phyloP scores from a whole-genome alignment of 2,329 filamentous ascomycete species.

The Colletotrichum viniferum region DNA sequence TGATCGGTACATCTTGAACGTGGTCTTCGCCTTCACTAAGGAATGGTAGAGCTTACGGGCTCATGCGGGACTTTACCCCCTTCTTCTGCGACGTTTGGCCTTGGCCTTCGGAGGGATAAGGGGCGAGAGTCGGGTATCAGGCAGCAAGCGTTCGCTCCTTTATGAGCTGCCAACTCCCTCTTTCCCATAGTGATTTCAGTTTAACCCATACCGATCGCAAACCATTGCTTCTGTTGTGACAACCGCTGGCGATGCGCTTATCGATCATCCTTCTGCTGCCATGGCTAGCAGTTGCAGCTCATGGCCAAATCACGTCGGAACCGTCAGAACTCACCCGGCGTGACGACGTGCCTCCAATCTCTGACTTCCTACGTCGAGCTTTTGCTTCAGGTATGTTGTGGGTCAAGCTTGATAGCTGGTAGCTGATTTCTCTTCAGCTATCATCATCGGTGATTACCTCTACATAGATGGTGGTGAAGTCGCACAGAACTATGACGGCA shows the following conservation, averaged over 20 bases:
- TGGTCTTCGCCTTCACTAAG: not conserved
- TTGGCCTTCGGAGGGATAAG: not conserved
- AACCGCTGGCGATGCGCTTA: not conserved
- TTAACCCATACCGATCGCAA: not conserved
- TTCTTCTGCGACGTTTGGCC: not conserved
- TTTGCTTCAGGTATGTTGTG: not conserved
- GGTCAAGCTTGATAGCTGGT: not conserved
- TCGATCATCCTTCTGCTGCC: not conserved
- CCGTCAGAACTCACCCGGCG: not conserved
- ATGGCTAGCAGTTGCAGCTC: not conserved
- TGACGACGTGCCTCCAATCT: not conserved
- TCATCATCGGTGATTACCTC: conserved; percentile 37
- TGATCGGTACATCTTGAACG: not conserved
- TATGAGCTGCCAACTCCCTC: fast-evolving
- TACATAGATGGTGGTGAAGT: conserved; percentile 41
- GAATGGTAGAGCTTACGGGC: not conserved
- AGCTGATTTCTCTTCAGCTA: conserved; percentile 20
- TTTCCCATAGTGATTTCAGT: fast-evolving
- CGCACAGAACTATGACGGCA: conserved; percentile 31
- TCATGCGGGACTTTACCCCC: fast-evolving
- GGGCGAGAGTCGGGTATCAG: not conserved
- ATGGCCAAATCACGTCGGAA: not conserved
- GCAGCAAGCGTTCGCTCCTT: not conserved
- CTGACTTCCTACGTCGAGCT: not conserved
- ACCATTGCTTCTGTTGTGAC: fast-evolving